Evolutionary conservation across 306 rosid genomes (phyloP).

Genomic region (Abrus precatorius): DNA sequence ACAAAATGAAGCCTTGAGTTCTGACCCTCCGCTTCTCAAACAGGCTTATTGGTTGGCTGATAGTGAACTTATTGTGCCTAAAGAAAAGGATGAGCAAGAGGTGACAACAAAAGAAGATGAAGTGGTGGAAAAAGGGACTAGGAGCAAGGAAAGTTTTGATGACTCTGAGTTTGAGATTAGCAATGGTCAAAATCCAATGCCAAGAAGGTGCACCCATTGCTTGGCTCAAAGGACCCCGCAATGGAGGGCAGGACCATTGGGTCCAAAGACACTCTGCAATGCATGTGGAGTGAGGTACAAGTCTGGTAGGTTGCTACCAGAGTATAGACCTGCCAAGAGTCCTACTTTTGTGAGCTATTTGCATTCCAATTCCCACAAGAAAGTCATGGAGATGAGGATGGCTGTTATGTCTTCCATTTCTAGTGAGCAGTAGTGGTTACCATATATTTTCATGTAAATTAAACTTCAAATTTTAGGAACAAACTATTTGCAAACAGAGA

Average conservation of each 20-base stretch:
- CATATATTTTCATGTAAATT: slow-evolving; percentile 51
- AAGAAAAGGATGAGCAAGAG: slow-evolving; percentile 44
- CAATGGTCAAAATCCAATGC: slow-evolving; percentile 48
- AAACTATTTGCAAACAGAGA: slow-evolving; percentile 45
- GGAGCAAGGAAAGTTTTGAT: slow-evolving; percentile 45
- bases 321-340: slow-evolving; percentile 80
- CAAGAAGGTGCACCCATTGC: slow-evolving; percentile 75
- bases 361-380: slow-evolving; percentile 82
- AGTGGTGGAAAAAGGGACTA: slow-evolving; percentile 24
- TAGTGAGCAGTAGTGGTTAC: slow-evolving; percentile 23
- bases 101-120: slow-evolving; percentile 20
- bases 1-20: slow-evolving; percentile 53
- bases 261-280: slow-evolving; percentile 79
- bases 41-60: slow-evolving; percentile 74
- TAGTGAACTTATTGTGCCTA: slow-evolving; percentile 65
- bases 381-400: slow-evolving; percentile 85
- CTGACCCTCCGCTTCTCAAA: slow-evolving; percentile 67
- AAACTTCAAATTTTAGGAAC: slow-evolving; percentile 43
- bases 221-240: slow-evolving; percentile 78
- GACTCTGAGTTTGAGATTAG: slow-evolving; percentile 3
- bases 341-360: slow-evolving; percentile 74
- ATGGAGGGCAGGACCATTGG: slow-evolving; percentile 84
- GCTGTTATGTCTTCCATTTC: slow-evolving; percentile 48
- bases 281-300: slow-evolving; percentile 84
- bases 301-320: slow-evolving; percentile 74